Percentiles rank a stretch among this genome's conserved stretches.
phyloP scores from a whole-genome alignment of 108 stramenopile species.

The Cyclotella kingstonii region DNA sequence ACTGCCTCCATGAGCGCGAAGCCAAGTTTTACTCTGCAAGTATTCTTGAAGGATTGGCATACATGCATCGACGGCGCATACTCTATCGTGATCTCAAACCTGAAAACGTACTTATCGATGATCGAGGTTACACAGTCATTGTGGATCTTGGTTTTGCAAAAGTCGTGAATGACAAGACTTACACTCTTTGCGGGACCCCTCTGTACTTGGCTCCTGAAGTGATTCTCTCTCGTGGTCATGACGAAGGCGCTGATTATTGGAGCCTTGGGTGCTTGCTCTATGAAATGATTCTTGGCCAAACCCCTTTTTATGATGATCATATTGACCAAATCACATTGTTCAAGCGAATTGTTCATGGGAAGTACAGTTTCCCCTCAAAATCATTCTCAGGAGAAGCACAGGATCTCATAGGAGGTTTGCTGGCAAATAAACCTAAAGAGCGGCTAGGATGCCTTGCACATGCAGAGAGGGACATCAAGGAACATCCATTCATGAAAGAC shows the following conservation, averaged over 20 bases:
- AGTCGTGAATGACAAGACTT: conserved; percentile 78
- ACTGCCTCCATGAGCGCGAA: conserved; percentile 46
- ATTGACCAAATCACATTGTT: conserved; percentile 86
- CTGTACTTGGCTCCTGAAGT: conserved; percentile 87
- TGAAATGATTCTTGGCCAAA: conserved; percentile 80
- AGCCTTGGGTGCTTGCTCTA: conserved; percentile 83
- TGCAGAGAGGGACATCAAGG: conserved; percentile 59
- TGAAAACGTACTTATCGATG: conserved; percentile 90
- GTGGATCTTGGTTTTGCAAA: conserved; percentile 93
- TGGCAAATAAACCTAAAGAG: conserved; percentile 48
- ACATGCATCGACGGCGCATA: conserved; percentile 76
- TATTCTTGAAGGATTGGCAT: conserved; percentile 68
- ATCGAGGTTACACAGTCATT: conserved; percentile 87
- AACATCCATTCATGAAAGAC: conserved; percentile 72
- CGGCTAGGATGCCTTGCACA: conserved; percentile 62
- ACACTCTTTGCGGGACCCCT: conserved; percentile 96
- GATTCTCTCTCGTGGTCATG: conserved; percentile 61
- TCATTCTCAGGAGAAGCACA: conserved; percentile 41
- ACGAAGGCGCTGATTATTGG: conserved; percentile 92
- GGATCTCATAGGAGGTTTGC: conserved; percentile 54
- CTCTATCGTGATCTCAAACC: conserved; percentile 87
- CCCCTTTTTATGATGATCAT: conserved; percentile 72
- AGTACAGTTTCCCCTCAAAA: conserved; percentile 55
- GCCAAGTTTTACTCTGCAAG: conserved; percentile 67
- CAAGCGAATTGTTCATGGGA: conserved; percentile 73